Evolutionary conservation across 1,284 basidiomycete genomes (phyloP), one percentile per base, ranked within the genome.

Genomic region (Microbotryum intermedium): DNA sequence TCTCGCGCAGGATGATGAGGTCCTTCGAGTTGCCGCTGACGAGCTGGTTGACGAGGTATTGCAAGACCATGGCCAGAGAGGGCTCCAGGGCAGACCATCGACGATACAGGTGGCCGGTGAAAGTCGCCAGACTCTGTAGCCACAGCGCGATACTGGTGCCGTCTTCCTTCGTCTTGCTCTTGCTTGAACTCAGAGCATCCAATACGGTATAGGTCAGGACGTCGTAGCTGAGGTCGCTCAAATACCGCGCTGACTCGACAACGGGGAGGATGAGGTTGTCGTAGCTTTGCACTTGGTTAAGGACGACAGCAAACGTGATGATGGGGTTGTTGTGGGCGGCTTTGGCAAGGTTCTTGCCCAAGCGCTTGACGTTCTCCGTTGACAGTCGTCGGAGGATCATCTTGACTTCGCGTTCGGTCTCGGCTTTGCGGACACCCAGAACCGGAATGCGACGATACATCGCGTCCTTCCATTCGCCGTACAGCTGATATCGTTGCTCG

Each of bases 221-320:
- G 72, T 98, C 95, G 72, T 92, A 94, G 28, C 90, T 90, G 80
- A 98, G 86, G 64, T 85, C 84, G 2, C 88, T 91, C 62, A 93
- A 83, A 76, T 89, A 95, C 71, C 88, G 82, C 67, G 92, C 80
- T n/a, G 87, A 86, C 68, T 92, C 90, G 44, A 97, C 88, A 58
- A 98, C 85, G 34, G 91, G 89, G 50, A 83, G 82, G 20, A 90
- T 90, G 63, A 98, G 79, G 74, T 97, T 99, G 71, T 95, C 90
- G 72, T 98, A 99, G 21, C 90, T 86, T 84, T 93, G 93, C 60
- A 97, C 87, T 76, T 98, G 95, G 67, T 87, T 85, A 54, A 98
- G 84, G 0, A 88, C 90, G 61, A 88, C 88, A 18, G 82, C 77
- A 78, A 97, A 98, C 69, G 98, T 85, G 55, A 94, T 86, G 67